Evolutionary conservation across 2,329 filamentous ascomycete genomes (phyloP), one percentile per base, ranked within the genome.

Genomic region (Trichoderma cornu-damae): DNA sequence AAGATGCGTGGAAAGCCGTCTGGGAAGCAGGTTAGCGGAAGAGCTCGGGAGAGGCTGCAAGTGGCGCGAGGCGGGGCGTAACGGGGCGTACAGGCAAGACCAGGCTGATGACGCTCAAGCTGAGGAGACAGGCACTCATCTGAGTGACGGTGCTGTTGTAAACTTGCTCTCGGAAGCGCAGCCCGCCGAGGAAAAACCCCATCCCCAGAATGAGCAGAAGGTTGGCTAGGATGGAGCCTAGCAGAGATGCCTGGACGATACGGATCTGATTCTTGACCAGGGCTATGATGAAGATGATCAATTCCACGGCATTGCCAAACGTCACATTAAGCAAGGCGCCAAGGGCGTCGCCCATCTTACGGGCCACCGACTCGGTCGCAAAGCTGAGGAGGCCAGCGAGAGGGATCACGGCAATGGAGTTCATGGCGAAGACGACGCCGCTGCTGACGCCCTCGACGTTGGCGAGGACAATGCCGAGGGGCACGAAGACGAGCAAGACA

Each of bases 61-160:
- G 1, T 14, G 60, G 76, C 16, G 80, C 66, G 12, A 34, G 2
- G 22, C 3, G 12, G 8, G 20, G 20, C 7, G 9, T 12, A n/a
- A 37, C 20, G 4, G 7, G 11, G 73, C 82, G 64, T 73, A 88
- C 87, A 1, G 92, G 91, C 11, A 96, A 75, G 24, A 96, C 81
- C 20, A 96, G 78, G 76, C 91, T 96, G 73, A 90, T 92, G 60
- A 96, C 92, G 68, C 89, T 92, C 72, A 96, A 73, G 77, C 90
- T 95, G 64, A 96, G 82, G 65, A 96, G 79, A 74, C 90, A 96
- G 51, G 92, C 92, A 69, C 90, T 96, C 90, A 96, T 96, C 70
- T 96, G 91, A 1, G 91, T 96, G 59, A 96, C 90, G 20, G 90
- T 96, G 73, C 86, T 94, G 74, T 96, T 96, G 75, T 96, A 96